These are phyloP conservation scores for Cryptosporidium ryanae DNA, from an alignment of 169 alveolate species.

Conservation along the genomic window DNA sequence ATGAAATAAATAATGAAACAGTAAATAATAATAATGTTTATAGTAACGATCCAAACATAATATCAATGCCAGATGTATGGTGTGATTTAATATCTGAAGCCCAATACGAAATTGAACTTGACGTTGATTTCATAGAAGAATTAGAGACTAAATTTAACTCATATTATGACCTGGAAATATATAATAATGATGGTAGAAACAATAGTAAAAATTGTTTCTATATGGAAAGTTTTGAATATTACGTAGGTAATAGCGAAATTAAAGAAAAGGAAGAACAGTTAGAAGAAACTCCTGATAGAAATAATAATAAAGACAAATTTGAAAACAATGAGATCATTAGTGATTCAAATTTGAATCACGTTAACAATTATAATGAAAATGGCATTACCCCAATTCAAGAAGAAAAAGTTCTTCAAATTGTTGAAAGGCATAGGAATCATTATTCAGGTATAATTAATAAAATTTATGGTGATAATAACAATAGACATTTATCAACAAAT, in stretches of 20 bases:
- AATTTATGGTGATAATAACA: slow-evolving; percentile 4
- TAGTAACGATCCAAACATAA: slow-evolving; percentile 55
- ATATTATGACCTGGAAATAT: neutral
- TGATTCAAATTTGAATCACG: too few species aligned
- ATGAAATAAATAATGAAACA: neutral
- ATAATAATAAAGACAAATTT: neutral
- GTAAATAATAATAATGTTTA: neutral
- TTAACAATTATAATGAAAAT: too few species aligned
- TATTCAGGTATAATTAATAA: neutral
- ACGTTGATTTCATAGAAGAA: slow-evolving; percentile 45
- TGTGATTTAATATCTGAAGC: slow-evolving; percentile 46
- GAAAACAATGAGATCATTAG: neutral
- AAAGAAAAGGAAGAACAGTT: slow-evolving; percentile 43
- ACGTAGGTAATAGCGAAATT: slow-evolving; percentile 11
- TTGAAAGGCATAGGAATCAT: slow-evolving; percentile 1
- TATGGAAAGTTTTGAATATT: slow-evolving; percentile 24
- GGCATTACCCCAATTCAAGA: neutral
- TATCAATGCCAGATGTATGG: slow-evolving; percentile 69
- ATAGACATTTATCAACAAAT: neutral
- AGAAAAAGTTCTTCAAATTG: neutral
- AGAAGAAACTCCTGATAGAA: slow-evolving; percentile 12
- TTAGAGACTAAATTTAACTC: slow-evolving; percentile 13
- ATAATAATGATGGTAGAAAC: neutral
- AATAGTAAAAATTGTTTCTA: neutral
- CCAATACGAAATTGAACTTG: slow-evolving; percentile 49